Conservation (phyloP, 192 early-diverging fungal species). For the Coemansia sp. region DNA sequence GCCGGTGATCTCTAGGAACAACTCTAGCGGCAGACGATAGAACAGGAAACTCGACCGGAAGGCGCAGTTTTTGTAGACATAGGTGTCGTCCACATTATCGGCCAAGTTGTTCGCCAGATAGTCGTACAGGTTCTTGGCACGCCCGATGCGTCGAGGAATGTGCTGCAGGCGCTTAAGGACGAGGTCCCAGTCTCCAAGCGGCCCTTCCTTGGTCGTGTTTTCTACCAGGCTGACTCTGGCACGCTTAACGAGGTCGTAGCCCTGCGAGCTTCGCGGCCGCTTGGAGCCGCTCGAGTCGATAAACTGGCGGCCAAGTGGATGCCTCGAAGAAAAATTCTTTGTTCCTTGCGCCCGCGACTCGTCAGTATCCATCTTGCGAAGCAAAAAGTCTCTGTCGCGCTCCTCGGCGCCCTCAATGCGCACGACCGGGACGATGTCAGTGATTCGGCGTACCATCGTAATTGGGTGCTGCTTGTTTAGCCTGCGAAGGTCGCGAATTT, state of each 20-base stretch:
- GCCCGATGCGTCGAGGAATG: slow-evolving; percentile 16
- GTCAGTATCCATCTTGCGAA: background rate
- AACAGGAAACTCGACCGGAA: slow-evolving; percentile 31
- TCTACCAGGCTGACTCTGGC: slow-evolving; percentile 10
- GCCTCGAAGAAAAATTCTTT: background rate
- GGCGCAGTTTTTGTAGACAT: slow-evolving; percentile 20
- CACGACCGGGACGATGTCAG: background rate
- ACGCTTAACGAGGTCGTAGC: background rate
- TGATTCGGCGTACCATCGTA: background rate
- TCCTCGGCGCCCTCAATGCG: slow-evolving; percentile 28
- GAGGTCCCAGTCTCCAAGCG: background rate
- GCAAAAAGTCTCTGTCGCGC: slow-evolving; percentile 14
- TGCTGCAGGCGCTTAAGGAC: slow-evolving; percentile 11
- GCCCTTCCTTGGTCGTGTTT: background rate
- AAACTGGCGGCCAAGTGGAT: background rate
- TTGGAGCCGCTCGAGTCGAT: background rate
- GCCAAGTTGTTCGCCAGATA: slow-evolving; percentile 21
- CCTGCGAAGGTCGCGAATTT: slow-evolving; percentile 18
- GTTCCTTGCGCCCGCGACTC: background rate
- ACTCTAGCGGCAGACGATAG: slow-evolving; percentile 21
- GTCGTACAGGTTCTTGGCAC: slow-evolving; percentile 23
- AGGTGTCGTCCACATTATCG: slow-evolving; percentile 7
- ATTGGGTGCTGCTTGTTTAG: background rate
- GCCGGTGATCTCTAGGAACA: slow-evolving; percentile 22
- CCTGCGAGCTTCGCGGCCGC: background rate